Base-by-base conservation (phyloP, 306 rosid species). In the Sindora glabra region DNA sequence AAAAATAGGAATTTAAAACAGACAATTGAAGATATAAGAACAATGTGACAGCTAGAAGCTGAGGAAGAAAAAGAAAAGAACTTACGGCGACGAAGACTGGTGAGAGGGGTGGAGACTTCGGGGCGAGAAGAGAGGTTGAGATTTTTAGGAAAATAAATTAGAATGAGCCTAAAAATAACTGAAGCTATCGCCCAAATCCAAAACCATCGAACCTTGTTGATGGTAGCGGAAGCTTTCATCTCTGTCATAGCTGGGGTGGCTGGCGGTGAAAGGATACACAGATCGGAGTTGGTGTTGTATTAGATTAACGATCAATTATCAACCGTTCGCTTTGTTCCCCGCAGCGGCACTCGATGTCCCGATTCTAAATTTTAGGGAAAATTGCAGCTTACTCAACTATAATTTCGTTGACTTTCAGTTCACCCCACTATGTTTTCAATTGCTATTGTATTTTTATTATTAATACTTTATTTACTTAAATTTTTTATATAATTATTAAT, bases 91-190 rank as follows among this genome's bases (percentile, higher is more conserved):
- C 83, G 94, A 40, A 92, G 72, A 73, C 96, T 92, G 64, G 99
- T 89, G 74, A 89, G 81, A 51, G 99, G 94, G 1, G 99, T 92
- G 62, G 95, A 81, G 67, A 92, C 83, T 82, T 92, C 96, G 3
- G 95, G 96, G 56, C 99, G 96, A 60, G 95, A 89, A 51, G 89
- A 79, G 63, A 92, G 83, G 69, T 82, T 86, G 59, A 92, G 88
- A 50, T 89, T 83, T 57, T 56, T 54, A 27, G 98, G 85, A 13
- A 82, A 83, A 78, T 81, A 89, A 16, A 92, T 32, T 12, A 92
- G 76, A 47, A 83, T 48, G 7, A 92, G 81, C 77, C 99, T 74
- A 60, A 88, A 73, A 13, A 82, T n/a, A 17, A 89, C 29, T 15
- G 99, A 83, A 6, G 84, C 81, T 10, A 70, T 16, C 22, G 71